Base-by-base conservation (phyloP, 495 filamentous ascomycete species). In the Cryomyces minteri region DNA sequence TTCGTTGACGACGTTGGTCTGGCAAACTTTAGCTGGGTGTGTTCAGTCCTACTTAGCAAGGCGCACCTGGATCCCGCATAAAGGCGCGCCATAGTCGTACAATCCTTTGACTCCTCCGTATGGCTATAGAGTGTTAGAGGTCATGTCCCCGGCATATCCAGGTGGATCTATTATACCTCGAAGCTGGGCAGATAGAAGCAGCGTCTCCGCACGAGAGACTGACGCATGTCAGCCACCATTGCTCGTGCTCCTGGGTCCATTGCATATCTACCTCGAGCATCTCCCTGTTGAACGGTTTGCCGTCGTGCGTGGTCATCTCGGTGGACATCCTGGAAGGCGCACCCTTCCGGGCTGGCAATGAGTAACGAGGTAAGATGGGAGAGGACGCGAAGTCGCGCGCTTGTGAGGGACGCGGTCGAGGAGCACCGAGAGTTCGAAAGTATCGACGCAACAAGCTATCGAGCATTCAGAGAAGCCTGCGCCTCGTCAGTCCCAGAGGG, bases 171-270 rank as follows among this genome's bases (percentile, higher is more conserved):
- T 25, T 25, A 25, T 18, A 51, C 41, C 36, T 49, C 85, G 61
- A 94, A 98, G 41, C 85, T 76, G 40, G 87, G 92, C 45, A 88
- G 93, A 64, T 86, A 94, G 71, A 96, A 92, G 64, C 88, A 68
- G 61, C 88, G 80, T 45, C 86, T 80, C 47, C 82, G 75, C 49
- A 95, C 76, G 59, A 96, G 73, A 32, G 76, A 80, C 52, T 25
- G 18, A 25, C 18, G 18, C 18, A 25, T 25, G 18, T 25, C 18
- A 25, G 18, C 18, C 18, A 25, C 18, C 18, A 25, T 25, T 25
- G 1, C 18, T 25, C 18, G 18, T 25, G 18, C 18, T 25, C 18
- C 18, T 25, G 1, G 18, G 18, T 95, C 90, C 54, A 25, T 25
- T 25, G 18, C 18, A 25, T 25, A 25, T 25, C 18, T 25, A 9